Conservation (phyloP, 164 flowering plant species). For the Tetrastigma voinierianum region DNA sequence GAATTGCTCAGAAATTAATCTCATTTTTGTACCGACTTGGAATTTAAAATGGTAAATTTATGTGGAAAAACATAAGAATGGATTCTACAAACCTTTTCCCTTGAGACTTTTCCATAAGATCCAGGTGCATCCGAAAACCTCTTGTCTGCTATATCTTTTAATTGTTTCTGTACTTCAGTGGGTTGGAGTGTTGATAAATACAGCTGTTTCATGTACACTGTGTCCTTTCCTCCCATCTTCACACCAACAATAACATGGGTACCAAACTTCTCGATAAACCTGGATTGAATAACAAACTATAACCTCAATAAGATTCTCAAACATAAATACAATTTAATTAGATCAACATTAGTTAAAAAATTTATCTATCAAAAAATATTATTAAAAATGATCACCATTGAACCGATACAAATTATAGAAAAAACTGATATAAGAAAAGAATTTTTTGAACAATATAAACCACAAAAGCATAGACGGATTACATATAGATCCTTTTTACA, state of each 20-base stretch:
- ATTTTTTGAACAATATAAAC: no score
- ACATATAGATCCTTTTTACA: no score
- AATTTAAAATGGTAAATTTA: background rate
- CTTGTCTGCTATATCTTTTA: constrained; percentile 32
- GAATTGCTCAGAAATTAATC: background rate
- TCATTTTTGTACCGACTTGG: background rate
- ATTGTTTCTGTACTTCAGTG: constrained; percentile 18
- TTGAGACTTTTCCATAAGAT: constrained; percentile 1
- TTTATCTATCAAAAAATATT: no score
- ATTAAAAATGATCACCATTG: no score
- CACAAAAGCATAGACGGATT: no score
- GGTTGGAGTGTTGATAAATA: constrained; percentile 27
- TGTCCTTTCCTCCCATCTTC: constrained; percentile 38
- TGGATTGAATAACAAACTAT: constrained; percentile 8
- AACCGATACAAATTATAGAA: no score
- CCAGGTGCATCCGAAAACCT: constrained; percentile 16
- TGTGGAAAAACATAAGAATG: background rate
- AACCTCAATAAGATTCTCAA: no score
- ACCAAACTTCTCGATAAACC: constrained; percentile 36
- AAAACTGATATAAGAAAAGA: no score
- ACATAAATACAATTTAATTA: no score
- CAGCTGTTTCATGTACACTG: constrained; percentile 28
- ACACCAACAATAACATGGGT: constrained; percentile 36
- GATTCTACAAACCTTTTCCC: constrained; percentile 13
- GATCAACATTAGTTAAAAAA: no score